phyloP scores from a whole-genome alignment of 495 filamentous ascomycete species.

The Xylaria bambusicola region DNA sequence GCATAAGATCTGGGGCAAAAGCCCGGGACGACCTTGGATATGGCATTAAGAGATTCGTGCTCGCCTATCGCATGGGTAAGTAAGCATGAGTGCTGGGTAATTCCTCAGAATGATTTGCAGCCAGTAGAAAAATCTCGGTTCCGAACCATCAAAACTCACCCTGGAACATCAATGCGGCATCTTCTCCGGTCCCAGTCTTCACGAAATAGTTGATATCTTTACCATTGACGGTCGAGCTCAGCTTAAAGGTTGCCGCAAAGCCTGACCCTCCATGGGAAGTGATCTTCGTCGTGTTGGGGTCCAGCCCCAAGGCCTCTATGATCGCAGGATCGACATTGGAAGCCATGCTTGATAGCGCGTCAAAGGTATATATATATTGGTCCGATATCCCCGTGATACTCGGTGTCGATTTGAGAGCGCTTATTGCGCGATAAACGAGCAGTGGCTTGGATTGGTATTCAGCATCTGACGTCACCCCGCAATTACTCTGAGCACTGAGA shows the following conservation, averaged over 20 bases:
- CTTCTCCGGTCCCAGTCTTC: slow-evolving; percentile 68
- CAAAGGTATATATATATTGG: not conserved
- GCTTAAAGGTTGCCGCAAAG: slow-evolving; percentile 72
- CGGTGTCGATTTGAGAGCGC: not conserved
- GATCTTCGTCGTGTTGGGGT: slow-evolving; percentile 59
- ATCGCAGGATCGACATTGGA: slow-evolving; percentile 58
- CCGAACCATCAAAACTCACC: slow-evolving; percentile 31
- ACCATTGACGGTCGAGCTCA: slow-evolving; percentile 57
- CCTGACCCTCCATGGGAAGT: slow-evolving; percentile 67
- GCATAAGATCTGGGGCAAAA: slow-evolving; percentile 75
- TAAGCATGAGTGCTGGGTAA: slow-evolving; percentile 13
- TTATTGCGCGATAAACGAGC: not conserved
- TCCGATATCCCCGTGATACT: not conserved
- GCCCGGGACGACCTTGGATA: slow-evolving; percentile 67
- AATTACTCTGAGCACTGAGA: not conserved
- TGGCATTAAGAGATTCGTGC: slow-evolving; percentile 78
- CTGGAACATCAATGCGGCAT: slow-evolving; percentile 75
- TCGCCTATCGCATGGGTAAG: slow-evolving; percentile 55
- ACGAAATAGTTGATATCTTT: slow-evolving; percentile 71
- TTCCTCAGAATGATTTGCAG: not conserved
- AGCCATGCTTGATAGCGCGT: slow-evolving; percentile 30
- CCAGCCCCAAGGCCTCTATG: slow-evolving; percentile 65
- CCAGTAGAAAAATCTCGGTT: no score
- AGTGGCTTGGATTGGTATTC: not conserved
- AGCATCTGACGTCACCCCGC: slow-evolving; percentile 12